Conservation (phyloP, 2,329 filamentous ascomycete species). For the Neospermospora avenae region DNA sequence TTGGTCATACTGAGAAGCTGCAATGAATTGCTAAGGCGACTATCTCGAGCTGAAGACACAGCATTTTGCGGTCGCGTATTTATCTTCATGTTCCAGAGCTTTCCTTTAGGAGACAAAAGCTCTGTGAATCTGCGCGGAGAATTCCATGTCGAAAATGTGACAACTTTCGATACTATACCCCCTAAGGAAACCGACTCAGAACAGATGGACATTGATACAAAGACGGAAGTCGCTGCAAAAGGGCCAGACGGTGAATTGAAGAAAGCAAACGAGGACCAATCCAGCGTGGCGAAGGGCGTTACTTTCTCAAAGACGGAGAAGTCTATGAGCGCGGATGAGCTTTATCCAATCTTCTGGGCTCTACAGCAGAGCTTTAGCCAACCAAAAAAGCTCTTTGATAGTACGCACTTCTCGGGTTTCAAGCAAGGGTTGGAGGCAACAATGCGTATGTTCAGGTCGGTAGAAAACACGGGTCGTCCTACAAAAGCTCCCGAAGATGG, state of each 20-base stretch:
- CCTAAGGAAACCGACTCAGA: constrained; percentile 40
- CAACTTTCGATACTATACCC: constrained; percentile 66
- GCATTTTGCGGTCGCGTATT: constrained; percentile 97
- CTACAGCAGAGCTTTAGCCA: constrained; percentile 90
- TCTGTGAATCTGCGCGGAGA: constrained; percentile 95
- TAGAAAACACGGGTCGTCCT: constrained; percentile 46
- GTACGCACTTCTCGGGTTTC: constrained; percentile 63
- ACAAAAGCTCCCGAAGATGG: constrained; percentile 59
- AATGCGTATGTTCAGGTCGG: constrained; percentile 73
- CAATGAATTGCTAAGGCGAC: constrained; percentile 87
- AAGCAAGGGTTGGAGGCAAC: constrained; percentile 61
- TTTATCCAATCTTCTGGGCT: constrained; percentile 94
- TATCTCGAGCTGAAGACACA: constrained; percentile 95
- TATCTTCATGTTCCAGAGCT: constrained; percentile 98
- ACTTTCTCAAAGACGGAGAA: constrained; percentile 44
- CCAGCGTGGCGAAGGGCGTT: constrained; percentile 42
- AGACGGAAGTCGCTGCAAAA: constrained; percentile 11
- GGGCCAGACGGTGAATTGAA: constrained; percentile 19
- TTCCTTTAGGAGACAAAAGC: constrained; percentile 92
- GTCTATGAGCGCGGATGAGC: constrained; percentile 60
- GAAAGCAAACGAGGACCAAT: constrained; percentile 32
- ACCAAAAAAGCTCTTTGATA: constrained; percentile 76
- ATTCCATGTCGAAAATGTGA: constrained; percentile 94
- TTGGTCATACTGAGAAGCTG: constrained; percentile 89
- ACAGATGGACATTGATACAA: constrained; percentile 64